Evolutionary conservation across 257 asterid genomes (phyloP).

Genomic region (Przewalskia tangutica): DNA sequence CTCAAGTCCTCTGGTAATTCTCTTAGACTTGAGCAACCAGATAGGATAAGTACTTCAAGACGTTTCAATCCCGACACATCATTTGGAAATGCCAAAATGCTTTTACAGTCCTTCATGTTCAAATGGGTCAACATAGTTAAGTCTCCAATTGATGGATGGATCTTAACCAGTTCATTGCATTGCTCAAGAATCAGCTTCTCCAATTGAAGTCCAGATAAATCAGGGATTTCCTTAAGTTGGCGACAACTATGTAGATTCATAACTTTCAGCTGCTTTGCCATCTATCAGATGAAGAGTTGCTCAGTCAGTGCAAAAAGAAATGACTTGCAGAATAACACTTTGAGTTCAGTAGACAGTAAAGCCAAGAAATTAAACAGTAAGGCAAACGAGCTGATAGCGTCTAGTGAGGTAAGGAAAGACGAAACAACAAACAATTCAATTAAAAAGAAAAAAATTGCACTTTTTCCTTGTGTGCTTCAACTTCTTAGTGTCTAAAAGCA

Average conservation of each 20-base stretch:
- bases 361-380: neutral
- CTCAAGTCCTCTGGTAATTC: slow-evolving; percentile 16
- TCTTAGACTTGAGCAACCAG: slow-evolving; percentile 18
- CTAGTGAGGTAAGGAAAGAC: neutral
- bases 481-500: neutral
- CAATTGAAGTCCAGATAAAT: slow-evolving; percentile 16
- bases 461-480: neutral
- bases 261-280: slow-evolving; percentile 18
- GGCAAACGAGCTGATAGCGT: neutral
- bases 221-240: slow-evolving; percentile 17
- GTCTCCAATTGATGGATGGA: slow-evolving; percentile 21
- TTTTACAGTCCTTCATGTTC: slow-evolving; percentile 19
- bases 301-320: neutral
- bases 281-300: slow-evolving; percentile 2
- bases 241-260: slow-evolving; percentile 14
- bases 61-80: slow-evolving; percentile 25
- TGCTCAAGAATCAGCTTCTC: slow-evolving; percentile 23
- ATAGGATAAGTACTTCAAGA: slow-evolving; percentile 25
- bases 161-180: slow-evolving; percentile 7
- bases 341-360: neutral
- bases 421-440: neutral
- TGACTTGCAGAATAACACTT: neutral
- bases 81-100: slow-evolving; percentile 13
- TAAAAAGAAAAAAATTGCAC: neutral
- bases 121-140: slow-evolving; percentile 10